Evolutionary conservation across 2,329 filamentous ascomycete genomes (phyloP), one percentile per base, ranked within the genome.

Genomic region (Stagonosporopsis rhizophila): DNA sequence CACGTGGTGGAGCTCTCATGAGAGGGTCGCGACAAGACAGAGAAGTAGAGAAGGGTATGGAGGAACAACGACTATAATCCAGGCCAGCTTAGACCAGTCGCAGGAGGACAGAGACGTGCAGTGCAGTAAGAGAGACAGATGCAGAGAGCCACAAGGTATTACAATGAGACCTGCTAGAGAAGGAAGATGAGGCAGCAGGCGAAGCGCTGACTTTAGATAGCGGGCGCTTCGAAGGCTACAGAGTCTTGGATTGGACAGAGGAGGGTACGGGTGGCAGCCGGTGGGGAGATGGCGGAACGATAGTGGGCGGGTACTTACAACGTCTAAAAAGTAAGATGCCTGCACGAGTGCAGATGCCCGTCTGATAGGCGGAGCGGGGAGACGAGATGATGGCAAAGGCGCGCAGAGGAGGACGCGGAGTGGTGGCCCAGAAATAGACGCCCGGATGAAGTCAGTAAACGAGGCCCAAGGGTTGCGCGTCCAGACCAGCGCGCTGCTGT

Each of bases 161-260:
- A 74, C 74, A 72, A 71, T 69, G 74, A 76, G 73, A 70, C 75
- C 75, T 72, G 75, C 75, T 77, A 71, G 67, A 72, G 70, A 71
- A 66, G 71, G 70, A 64, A 64, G 68, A 60, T 67, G 66, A 64
- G 60, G 63, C 64, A 65, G 66, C 59, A 67, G 66, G 70, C 70
- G 72, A 74, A 70, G 70, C 68, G 71, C 71, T 70, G 67, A 68
- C 67, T 78, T 77, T 75, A 76, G 74, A 72, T 70, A 65, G 61
- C 62, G 60, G 70, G 76, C 75, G 75, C 74, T 75, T 77, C 57
- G 71, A 69, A 58, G 55, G 60, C 62, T 60, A 53, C 53, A 59
- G 59, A 56, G 22, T 27, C 56, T 59, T 51, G 60, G 66, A 73
- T 70, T 73, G 68, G 71, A 59, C 56, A 56, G 68, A 64, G 59